Percentiles rank a stretch among this genome's conserved stretches.
Evolutionary conservation across 139 green algal species (phyloP).

Genomic region (Nannochloris sp.): DNA sequence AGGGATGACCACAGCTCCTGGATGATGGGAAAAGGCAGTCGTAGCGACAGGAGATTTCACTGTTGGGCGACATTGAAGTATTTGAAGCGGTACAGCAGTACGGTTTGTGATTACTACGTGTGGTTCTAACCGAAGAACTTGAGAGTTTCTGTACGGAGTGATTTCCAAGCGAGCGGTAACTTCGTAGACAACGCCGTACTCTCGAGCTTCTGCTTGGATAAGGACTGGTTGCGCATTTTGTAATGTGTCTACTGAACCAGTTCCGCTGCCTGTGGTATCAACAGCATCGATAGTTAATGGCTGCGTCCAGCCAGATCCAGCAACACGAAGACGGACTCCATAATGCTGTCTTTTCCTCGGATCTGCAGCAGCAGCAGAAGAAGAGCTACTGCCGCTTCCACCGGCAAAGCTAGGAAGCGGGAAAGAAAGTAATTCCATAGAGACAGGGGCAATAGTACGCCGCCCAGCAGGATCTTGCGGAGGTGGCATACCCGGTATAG

Average conservation of each 20-base stretch:
- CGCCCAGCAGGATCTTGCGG: not conserved
- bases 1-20: constrained; percentile 8
- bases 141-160: constrained; percentile 6
- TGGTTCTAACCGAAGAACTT: constrained; percentile 52
- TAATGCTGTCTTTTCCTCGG: constrained; percentile 16
- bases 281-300: constrained; percentile 30
- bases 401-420: constrained; percentile 17
- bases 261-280: not conserved
- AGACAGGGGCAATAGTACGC: constrained; percentile 18
- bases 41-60: not conserved
- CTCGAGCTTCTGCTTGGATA: constrained; percentile 20
- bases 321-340: constrained; percentile 32
- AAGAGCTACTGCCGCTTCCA: too few species aligned
- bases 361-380: not conserved
- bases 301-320: constrained; percentile 36
- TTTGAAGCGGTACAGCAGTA: constrained; percentile 55
- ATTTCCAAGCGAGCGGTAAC: constrained; percentile 42
- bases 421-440: constrained; percentile 59
- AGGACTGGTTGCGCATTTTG: constrained; percentile 29
- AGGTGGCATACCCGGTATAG: not conserved
- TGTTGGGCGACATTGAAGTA: constrained; percentile 44
- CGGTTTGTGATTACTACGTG: constrained; percentile 67
- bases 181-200: constrained; percentile 45
- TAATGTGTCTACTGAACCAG: constrained; percentile 3
- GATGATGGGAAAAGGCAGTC: not conserved